These are phyloP conservation scores for Ophiocordyceps robertsii DNA, from an alignment of 2,329 filamentous ascomycete genomes.

Conservation along the genomic window DNA sequence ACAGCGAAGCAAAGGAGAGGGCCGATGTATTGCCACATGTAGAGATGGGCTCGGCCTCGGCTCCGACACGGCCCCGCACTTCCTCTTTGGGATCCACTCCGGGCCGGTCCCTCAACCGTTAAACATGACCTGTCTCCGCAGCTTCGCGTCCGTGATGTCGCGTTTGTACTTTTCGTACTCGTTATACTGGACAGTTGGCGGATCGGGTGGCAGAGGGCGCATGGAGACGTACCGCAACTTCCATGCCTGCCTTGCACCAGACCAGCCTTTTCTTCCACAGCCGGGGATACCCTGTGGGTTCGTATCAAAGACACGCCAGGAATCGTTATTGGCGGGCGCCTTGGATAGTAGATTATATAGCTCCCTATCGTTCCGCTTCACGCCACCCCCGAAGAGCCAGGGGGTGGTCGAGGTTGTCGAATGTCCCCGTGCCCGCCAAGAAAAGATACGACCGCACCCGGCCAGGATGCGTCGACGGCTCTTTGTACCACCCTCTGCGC, in stretches of 20 bases:
- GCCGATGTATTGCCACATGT: too few relatives aligned
- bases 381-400: slow-evolving; percentile 9
- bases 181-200: too few relatives aligned
- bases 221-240: slow-evolving; percentile 8
- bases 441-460: slow-evolving; percentile 10
- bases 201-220: too few relatives aligned
- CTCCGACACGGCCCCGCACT: too few relatives aligned
- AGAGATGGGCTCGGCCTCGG: too few relatives aligned
- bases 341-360: slow-evolving; percentile 11
- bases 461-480: slow-evolving; percentile 9
- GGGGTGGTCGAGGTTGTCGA: slow-evolving; percentile 11
- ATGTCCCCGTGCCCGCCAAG: slow-evolving; percentile 13
- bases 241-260: slow-evolving; percentile 8
- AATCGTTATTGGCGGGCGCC: slow-evolving; percentile 11
- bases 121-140: too few relatives aligned
- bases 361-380: slow-evolving; percentile 11
- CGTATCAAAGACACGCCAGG: slow-evolving; percentile 14
- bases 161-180: too few relatives aligned
- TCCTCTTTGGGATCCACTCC: too few relatives aligned
- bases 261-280: slow-evolving; percentile 10
- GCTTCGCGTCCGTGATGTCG: too few relatives aligned
- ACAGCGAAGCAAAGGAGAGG: too few relatives aligned
- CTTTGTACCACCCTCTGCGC: slow-evolving; percentile 9
- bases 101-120: too few relatives aligned
- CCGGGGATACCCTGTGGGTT: slow-evolving; percentile 11